Base-by-base conservation (phyloP, 2,329 filamentous ascomycete species). In the Magnaporthiopsis incrustans region DNA sequence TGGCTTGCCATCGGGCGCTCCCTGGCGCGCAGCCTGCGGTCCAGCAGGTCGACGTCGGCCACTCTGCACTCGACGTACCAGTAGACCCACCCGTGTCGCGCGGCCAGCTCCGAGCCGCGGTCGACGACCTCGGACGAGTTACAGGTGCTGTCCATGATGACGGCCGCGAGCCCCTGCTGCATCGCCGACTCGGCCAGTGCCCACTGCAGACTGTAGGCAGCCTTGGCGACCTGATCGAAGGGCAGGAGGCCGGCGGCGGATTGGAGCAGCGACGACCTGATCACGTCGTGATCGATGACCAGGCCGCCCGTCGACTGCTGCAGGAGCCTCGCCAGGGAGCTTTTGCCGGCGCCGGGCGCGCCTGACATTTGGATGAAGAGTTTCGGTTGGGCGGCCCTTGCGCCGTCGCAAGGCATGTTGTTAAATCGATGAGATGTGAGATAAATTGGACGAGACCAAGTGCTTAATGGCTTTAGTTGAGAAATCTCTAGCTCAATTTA, bases 81-180 rank as follows among this genome's bases (percentile, higher is more conserved):
- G 64, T 72, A 70, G 25, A 26, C 25, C 53, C 53, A 69, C 4
- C 65, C 65, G 57, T 68, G 57, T 25, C 63, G 25, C 4, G 61
- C 66, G 35, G 75, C 73, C 2, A 76, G 70, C 8, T 67, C 67
- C 4, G 62, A 64, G 2, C 76, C 76, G 7, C 65, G 57, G 22
- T 73, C 70, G 33, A 77, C 64, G 2, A 71, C 67, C 65, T 74
- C 69, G 14, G 68, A 60, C 67, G 68, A 76, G 65, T 76, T 76
- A 68, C 74, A 78, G 35, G 72, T 71, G 64, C 74, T 76, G 66
- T 78, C 76, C 22, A 78, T 70, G 63, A 77, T 72, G 66, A 77
- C 70, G 63, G 63, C 72, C 4, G 14, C 14, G 14, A 67, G 66
- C 2, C 71, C 73, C 65, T 78, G 76, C 33, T 70, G 72, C 59